Evolutionary conservation across 2,329 filamentous ascomycete species (phyloP), one percentile per base, ranked within the genome.

Genomic region (Arthrobotrys conoides): DNA sequence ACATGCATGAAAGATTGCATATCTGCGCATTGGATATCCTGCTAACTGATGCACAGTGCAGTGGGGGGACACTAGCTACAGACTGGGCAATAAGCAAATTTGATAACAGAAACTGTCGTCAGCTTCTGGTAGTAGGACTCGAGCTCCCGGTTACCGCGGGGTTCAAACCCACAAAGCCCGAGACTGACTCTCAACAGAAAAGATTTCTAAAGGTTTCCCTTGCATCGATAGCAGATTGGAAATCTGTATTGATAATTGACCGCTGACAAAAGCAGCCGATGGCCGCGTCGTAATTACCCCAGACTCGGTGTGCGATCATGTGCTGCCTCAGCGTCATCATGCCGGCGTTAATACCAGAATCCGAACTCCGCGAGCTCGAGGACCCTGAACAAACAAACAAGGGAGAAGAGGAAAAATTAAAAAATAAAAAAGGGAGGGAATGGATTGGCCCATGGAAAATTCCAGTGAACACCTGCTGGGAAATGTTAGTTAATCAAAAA

Each of bases 1-100:
- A 71, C 72, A 71, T 77, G 73, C 73, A 77, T 71, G 73, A 77
- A 76, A 77, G 73, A 67, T 77, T 71, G 73, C 73, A 77, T 77
- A 57, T 68, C 41, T 72, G 22, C 36, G 68, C 73, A 71, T 71
- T 63, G 57, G 24, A 63, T 36, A n/a, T 63, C 46, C 33, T 64
- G 64, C 44, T 53, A 41, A 16, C 12, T 2, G 2, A 73, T 27
- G 30, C 55, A 64, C 9, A 9, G 68, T 27, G 30, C 55, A 64
- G 64, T 69, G 71, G 72, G 72, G 72, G 72, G 71, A 61, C n/a
- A n/a, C n/a, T n/a, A n/a, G n/a, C n/a, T n/a, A n/a, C 64, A 64
- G 57, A 16, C 44, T 9, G 9, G 46, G 46, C 65, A 75, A 75
- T 68, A 68, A 76, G 71, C 64, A 76, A n/a, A 76, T 69, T 20